These are phyloP conservation scores for Didymella arachidicola DNA, from an alignment of 2,329 filamentous ascomycete genomes.

Conservation along the genomic window DNA sequence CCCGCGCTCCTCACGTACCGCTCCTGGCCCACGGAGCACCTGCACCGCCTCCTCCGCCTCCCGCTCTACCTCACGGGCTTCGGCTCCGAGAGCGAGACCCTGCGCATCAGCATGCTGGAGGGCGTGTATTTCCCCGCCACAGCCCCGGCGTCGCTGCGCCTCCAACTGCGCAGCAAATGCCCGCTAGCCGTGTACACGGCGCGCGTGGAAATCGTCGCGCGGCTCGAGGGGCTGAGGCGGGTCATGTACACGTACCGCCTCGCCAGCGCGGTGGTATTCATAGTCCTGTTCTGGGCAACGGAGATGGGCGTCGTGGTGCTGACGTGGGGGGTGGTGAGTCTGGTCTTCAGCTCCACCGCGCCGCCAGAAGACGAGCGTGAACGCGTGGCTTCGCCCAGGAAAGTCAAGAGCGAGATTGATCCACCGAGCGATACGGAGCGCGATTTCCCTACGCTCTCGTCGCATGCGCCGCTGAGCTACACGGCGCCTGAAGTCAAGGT, in stretches of 20 bases:
- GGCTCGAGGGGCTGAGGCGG: constrained; percentile 74
- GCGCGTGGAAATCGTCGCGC: constrained; percentile 73
- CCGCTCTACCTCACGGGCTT: constrained; percentile 74
- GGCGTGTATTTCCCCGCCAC: constrained; percentile 69
- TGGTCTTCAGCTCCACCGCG: constrained; percentile 40
- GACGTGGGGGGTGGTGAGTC: constrained; percentile 68
- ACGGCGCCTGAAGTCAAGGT: constrained; percentile 26
- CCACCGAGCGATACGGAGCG: constrained; percentile 55
- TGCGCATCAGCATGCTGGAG: constrained; percentile 78
- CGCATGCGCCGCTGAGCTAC: constrained; percentile 54
- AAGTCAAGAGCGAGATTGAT: constrained; percentile 22
- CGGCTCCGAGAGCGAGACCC: constrained; percentile 66
- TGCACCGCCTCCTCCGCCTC: constrained; percentile 54
- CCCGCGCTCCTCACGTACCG: constrained; percentile 82
- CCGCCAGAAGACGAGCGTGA: not conserved
- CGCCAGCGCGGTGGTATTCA: constrained; percentile 72
- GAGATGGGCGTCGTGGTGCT: constrained; percentile 73
- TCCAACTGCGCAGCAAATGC: constrained; percentile 75
- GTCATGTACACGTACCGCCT: constrained; percentile 86
- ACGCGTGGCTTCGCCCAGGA: not conserved
- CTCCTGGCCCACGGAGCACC: constrained; percentile 56
- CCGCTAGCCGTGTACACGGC: constrained; percentile 79
- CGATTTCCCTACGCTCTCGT: constrained; percentile 58
- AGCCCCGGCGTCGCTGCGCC: constrained; percentile 61
- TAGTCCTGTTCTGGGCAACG: constrained; percentile 75